phyloP scores from a whole-genome alignment of 352 stramenopile genomes.

The Pythium phragmiticola region DNA sequence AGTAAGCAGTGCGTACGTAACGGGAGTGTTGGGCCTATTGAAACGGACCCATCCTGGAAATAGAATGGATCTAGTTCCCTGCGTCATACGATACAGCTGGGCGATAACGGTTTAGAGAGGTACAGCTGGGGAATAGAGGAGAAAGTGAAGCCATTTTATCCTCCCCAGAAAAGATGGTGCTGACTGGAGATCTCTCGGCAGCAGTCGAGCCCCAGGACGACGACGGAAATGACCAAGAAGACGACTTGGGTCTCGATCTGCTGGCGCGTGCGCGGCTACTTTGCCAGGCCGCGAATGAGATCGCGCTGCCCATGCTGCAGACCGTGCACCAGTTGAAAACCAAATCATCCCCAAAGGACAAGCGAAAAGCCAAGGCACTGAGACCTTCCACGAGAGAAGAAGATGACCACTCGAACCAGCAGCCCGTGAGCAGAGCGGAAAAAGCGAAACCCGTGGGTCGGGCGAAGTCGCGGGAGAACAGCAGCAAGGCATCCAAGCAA shows the following conservation, averaged over 20 bases:
- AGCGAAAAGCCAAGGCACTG: constrained; percentile 5
- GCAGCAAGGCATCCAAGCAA: background rate
- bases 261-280: constrained; percentile 22
- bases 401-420: background rate
- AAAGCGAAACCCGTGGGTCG: background rate
- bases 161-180: background rate
- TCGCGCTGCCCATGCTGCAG: constrained; percentile 29
- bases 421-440: background rate
- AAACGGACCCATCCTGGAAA: background rate
- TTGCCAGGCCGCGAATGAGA: constrained; percentile 29
- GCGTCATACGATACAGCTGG: background rate
- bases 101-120: too few species aligned
- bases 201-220: constrained; percentile 17
- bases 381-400: constrained; percentile 19
- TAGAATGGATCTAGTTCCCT: background rate
- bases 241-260: constrained; percentile 20
- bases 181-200: constrained; percentile 3
- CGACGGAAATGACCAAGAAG: constrained; percentile 1
- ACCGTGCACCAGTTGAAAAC: constrained; percentile 16
- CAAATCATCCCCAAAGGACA: constrained; percentile 5
- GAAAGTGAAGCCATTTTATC: constrained; percentile 6
- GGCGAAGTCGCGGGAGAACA: constrained; percentile 4
- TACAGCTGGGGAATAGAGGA: background rate
- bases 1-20: constrained; percentile 12
- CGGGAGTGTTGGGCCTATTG: background rate